Evolutionary conservation across 2,329 filamentous ascomycete genomes (phyloP), one percentile per base, ranked within the genome.

Genomic region (Fusarium verticillioides): DNA sequence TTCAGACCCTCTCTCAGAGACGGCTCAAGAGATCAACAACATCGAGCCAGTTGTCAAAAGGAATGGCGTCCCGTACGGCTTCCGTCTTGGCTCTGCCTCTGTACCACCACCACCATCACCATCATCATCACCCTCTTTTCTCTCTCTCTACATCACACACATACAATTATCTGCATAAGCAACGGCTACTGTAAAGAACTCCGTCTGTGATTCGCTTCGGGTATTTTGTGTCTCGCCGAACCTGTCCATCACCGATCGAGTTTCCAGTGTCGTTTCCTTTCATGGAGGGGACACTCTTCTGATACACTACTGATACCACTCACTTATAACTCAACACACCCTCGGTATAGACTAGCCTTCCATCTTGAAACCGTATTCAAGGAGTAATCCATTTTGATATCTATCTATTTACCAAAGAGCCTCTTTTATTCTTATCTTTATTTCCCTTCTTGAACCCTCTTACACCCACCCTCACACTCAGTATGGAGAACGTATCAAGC

Each of bases 401-500:
- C 50, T 59, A 53, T 65, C 66, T 60, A 60, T 59, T 36, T 59
- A 49, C 53, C 66, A 40, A 70, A 49, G 57, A 60, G 39, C 23
- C 42, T 57, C 60, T 52, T 62, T 58, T 28, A 32, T 40, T 60
- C 36, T 54, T 36, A 26, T 47, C 59, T 44, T 23, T 26, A n/a
- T 52, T 49, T 57, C 19, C 50, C 52, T 53, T 63, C 42, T 43
- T 47, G 39, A 57, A 43, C 42, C 53, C 57, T 58, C 30, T 56
- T 32, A 32, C 53, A 28, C 43, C 47, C 36, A 36, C 46, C 47
- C 36, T 46, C 32, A 50, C 56, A 57, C n/a, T 53, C 67, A 65
- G 36, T 59, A 78, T 77, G 73, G 66, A 70, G 42, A 77, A 76
- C 68, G 59, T 66, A 32, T 75, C 72, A 15, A 74, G 69, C 50